Evolutionary conservation across 1,284 basidiomycete species (phyloP), one percentile per base, ranked within the genome.

Genomic region (Marasmius sp.): DNA sequence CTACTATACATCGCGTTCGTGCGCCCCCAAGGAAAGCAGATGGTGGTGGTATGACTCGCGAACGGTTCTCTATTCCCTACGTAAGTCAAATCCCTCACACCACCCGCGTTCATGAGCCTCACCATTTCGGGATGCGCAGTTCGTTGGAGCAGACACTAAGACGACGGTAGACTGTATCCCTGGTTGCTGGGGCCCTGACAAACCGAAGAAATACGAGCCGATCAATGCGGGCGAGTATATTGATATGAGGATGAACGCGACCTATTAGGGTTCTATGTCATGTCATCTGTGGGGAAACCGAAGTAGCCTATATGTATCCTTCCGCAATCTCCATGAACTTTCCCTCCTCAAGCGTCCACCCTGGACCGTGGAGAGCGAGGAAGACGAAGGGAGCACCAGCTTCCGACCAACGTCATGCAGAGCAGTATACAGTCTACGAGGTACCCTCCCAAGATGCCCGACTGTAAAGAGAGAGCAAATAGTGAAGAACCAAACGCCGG

Each of bases 1-100:
- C 85, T 63, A 85, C 85, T 0, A 71, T 85, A n/a, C 86, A 88
- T 68, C 80, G 85, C 7, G 86, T 88, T 6, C 76, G 80, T 37
- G 79, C 82, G 0, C 85, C 86, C 1, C 70, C 69, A 0, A 55
- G 69, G 18, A 45, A 53, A 27, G 58, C 62, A 7, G 67, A 62
- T 6, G 55, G 65, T 9, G 69, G 73, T 43, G 77, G 73, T 6
- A 75, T 79, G 70, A 77, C 79, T 2, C 80, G 80, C 2, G 76
- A 79, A 53, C 73, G 84, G 39, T 86, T 82, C 67, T 85, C 83
- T 0, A 85, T 85, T 60, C 84, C 84, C 51, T 85, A 85, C 64
- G 83, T 85, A 62, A 63, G 81, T 71, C 12, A 41, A 16, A 20
- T 11, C 9, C 6, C 49, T 51, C 37, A 50, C 45, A 61, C 52